Percentiles rank a stretch among this genome's conserved stretches.
Evolutionary conservation across 192 early-diverging fungal genomes (phyloP).

Genomic region (Coemansia nantahalensis): DNA sequence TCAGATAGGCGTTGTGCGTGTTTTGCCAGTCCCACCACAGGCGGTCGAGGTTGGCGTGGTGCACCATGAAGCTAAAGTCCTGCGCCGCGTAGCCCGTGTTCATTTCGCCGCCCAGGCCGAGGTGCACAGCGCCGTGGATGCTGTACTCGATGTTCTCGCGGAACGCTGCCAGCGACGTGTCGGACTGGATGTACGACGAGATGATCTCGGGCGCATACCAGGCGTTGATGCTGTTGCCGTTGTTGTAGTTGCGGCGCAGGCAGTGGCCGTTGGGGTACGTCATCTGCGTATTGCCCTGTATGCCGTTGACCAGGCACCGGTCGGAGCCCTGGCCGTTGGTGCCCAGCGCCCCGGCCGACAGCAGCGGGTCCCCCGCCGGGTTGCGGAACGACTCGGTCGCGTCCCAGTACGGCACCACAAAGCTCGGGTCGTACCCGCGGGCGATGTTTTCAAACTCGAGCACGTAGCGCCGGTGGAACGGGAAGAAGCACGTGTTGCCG

Average conservation of each 20-base stretch:
- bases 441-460: conserved; percentile 48
- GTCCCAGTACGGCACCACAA: conserved; percentile 54
- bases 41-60: conserved; percentile 52
- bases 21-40: conserved; percentile 58
- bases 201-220: conserved; percentile 51
- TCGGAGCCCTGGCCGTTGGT: conserved; percentile 26
- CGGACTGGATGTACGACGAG: conserved; percentile 37
- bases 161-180: conserved; percentile 39
- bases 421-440: conserved; percentile 38
- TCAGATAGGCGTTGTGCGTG: conserved; percentile 25
- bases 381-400: conserved; percentile 41
- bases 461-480: conserved; percentile 53
- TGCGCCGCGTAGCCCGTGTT: conserved; percentile 41
- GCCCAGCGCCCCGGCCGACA: conserved; percentile 26
- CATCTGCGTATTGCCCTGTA: conserved; percentile 46
- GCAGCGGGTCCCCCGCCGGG: conserved; percentile 28
- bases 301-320: conserved; percentile 35
- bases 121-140: conserved; percentile 50
- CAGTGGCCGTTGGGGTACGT: conserved; percentile 48
- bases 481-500: conserved; percentile 48
- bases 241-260: conserved; percentile 40
- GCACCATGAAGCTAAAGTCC: conserved; percentile 54
- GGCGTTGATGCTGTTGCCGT: conserved; percentile 24
- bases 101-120: conserved; percentile 51
- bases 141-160: conserved; percentile 51